These are phyloP conservation scores for Yamadazyma spencermartinsiae DNA, from an alignment of 1,139 yeast species.

Conservation along the genomic window DNA sequence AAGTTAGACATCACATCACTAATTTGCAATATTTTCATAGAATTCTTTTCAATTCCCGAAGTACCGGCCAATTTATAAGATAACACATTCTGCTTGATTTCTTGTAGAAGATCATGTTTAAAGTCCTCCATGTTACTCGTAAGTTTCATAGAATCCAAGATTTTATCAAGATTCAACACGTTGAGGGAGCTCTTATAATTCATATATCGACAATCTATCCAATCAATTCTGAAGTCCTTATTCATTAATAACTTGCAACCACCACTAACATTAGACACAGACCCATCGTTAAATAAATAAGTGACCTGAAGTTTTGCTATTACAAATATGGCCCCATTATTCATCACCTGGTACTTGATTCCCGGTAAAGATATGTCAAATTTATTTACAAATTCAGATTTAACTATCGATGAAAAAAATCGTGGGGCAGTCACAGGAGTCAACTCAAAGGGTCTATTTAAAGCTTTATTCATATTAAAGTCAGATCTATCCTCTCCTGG, in stretches of 20 bases:
- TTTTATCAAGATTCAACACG: slow-evolving; percentile 25
- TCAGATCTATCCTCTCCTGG: slow-evolving; percentile 1
- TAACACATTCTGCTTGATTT: slow-evolving; percentile 23
- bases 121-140: slow-evolving; percentile 20
- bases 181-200: slow-evolving; percentile 31
- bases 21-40: slow-evolving; percentile 70
- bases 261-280: slow-evolving; percentile 62
- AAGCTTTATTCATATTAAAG: background rate
- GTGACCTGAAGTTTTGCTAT: slow-evolving; percentile 57
- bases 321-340: slow-evolving; percentile 64
- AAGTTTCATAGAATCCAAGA: slow-evolving; percentile 10
- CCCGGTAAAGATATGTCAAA: slow-evolving; percentile 64
- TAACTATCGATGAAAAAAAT: slow-evolving; percentile 54
- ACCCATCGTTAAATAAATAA: slow-evolving; percentile 66
- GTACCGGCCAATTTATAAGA: slow-evolving; percentile 28
- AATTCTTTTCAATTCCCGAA: slow-evolving; percentile 49
- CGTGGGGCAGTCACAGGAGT: slow-evolving; percentile 67
- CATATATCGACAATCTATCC: slow-evolving; percentile 60
- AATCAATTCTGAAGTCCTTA: slow-evolving; percentile 64
- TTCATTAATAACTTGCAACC: slow-evolving; percentile 61
- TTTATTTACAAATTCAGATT: slow-evolving; percentile 49
- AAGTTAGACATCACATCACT: slow-evolving; percentile 76
- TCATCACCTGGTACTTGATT: slow-evolving; percentile 63
- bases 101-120: slow-evolving; percentile 25
- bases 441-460: slow-evolving; percentile 58